These are phyloP conservation scores for Colletotrichum sublineola DNA, from an alignment of 2,329 filamentous ascomycete genomes.

Conservation along the genomic window DNA sequence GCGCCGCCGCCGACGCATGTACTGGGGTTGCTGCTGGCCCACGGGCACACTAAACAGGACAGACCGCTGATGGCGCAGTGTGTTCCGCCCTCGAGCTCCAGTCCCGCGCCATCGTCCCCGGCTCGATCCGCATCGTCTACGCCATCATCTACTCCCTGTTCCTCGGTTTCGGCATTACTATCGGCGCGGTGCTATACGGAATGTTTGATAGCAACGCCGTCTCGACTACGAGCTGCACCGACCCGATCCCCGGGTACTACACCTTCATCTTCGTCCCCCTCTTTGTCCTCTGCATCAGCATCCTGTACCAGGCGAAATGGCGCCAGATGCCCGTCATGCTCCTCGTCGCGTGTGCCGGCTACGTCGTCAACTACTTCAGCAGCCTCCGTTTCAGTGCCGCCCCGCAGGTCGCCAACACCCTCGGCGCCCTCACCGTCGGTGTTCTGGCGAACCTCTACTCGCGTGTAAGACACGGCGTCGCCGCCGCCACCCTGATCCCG, in stretches of 20 bases:
- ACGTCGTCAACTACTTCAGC: constrained; percentile 82
- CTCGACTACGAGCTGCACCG: constrained; percentile 55
- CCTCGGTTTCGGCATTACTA: constrained; percentile 79
- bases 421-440: constrained; percentile 82
- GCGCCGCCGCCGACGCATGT: constrained; percentile 43
- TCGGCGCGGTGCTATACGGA: constrained; percentile 74
- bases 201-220: constrained; percentile 69
- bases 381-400: constrained; percentile 75
- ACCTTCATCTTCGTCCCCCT: constrained; percentile 80
- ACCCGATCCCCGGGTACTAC: constrained; percentile 58
- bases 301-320: constrained; percentile 87
- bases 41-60: constrained; percentile 30
- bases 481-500: constrained; percentile 61
- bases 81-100: constrained; percentile 73
- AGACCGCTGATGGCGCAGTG: constrained; percentile 55
- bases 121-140: constrained; percentile 80
- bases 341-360: constrained; percentile 78
- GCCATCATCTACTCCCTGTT: constrained; percentile 81
- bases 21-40: constrained; percentile 11
- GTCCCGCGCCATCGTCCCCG: constrained; percentile 76
- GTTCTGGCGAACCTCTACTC: constrained; percentile 84
- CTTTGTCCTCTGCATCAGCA: constrained; percentile 79
- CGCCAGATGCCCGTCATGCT: constrained; percentile 85
- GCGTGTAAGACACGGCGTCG: constrained; percentile 65
- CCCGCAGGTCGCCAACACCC: constrained; percentile 80